A percentile compares a stretch with the other conserved stretches of the same genome.
phyloP scores from a whole-genome alignment of 1,284 basidiomycete genomes.

The Sporisorium sorghi region DNA sequence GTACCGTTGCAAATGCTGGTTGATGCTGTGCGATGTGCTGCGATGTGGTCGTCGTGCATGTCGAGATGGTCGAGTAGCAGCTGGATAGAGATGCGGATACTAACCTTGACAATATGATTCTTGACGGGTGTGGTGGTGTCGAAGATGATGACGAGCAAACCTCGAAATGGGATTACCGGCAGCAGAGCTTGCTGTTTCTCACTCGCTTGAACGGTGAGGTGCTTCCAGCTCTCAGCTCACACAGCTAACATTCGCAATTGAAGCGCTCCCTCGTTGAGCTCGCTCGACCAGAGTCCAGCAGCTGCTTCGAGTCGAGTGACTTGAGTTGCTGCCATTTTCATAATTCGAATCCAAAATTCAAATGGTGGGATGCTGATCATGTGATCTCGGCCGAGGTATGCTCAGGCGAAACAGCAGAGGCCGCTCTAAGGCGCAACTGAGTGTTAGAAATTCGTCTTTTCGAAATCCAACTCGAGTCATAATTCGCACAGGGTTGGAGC shows the following conservation, averaged over 20 bases:
- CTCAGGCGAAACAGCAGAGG: background rate
- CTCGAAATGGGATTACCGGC: conserved; percentile 31
- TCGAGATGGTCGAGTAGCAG: too few relatives aligned
- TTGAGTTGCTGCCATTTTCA: background rate
- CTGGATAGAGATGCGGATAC: conserved; percentile 19
- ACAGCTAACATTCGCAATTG: conserved; percentile 7
- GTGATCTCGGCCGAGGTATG: conserved; percentile 16
- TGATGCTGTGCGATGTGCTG: too few relatives aligned
- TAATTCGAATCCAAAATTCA: background rate
- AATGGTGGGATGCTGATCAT: background rate
- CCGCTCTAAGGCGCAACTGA: background rate
- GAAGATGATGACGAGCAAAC: conserved; percentile 45
- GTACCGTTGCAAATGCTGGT: too few relatives aligned
- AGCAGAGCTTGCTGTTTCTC: background rate
- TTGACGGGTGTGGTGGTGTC: conserved; percentile 57
- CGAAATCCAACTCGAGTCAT: too few relatives aligned
- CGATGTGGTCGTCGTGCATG: too few relatives aligned
- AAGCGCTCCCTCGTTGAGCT: background rate
- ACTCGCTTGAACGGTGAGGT: background rate
- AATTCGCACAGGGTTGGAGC: background rate
- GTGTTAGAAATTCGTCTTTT: conserved; percentile 7
- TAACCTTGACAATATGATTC: conserved; percentile 53
- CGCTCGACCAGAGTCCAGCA: background rate
- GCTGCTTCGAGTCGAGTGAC: too few relatives aligned
- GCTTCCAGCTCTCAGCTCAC: conserved; percentile 1